Evolutionary conservation across 78 protist genomes (phyloP).

Genomic region (Dictyostelium brefeldianum): DNA sequence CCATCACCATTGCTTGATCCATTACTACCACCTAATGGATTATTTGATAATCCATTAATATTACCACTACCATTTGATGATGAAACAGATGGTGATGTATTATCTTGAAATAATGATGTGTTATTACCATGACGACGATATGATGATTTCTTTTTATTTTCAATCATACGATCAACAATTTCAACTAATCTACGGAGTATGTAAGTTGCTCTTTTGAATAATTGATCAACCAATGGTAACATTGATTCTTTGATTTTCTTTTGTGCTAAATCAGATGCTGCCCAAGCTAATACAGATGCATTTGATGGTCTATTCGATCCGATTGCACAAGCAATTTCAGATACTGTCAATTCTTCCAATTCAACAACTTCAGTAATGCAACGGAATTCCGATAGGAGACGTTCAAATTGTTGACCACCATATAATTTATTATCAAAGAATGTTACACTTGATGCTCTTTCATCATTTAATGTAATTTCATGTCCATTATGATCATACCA

Average conservation of each 20-base stretch:
- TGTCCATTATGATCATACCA: constrained; percentile 71
- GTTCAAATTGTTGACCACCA: constrained; percentile 89
- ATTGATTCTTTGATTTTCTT: constrained; percentile 46
- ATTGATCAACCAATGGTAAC: constrained; percentile 76
- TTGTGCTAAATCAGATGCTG: constrained; percentile 84
- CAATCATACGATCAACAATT: constrained; percentile 86
- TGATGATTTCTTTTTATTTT: constrained; percentile 45
- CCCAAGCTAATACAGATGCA: constrained; percentile 80
- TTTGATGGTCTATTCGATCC: constrained; percentile 73
- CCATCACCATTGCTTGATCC: background rate
- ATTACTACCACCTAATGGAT: background rate
- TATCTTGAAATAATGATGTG: constrained; percentile 23
- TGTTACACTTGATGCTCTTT: constrained; percentile 24
- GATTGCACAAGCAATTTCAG: constrained; percentile 71
- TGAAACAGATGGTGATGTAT: constrained; percentile 13
- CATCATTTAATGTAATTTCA: constrained; percentile 15
- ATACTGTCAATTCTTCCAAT: constrained; percentile 34
- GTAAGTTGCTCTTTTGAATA: constrained; percentile 74
- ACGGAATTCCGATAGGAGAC: constrained; percentile 79
- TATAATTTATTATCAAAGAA: constrained; percentile 54
- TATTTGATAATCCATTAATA: background rate
- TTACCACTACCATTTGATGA: background rate
- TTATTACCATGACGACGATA: constrained; percentile 68
- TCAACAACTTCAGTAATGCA: constrained; percentile 47
- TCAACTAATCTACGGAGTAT: constrained; percentile 83